Conservation (phyloP, 2,329 filamentous ascomycete species). For the Trichoderma koningiopsis region DNA sequence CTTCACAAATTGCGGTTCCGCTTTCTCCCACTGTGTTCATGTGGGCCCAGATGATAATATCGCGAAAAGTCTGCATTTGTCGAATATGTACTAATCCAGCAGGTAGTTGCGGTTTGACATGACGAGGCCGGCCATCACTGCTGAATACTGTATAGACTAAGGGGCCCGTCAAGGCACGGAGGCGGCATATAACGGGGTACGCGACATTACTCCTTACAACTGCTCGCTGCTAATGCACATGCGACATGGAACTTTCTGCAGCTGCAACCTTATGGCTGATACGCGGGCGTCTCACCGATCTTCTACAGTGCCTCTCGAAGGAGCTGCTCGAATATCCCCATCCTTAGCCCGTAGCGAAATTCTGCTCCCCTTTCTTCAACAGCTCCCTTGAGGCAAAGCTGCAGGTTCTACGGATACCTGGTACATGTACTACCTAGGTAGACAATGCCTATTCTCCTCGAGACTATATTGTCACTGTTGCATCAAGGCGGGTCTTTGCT, state of each 20-base stretch:
- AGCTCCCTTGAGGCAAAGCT: not conserved
- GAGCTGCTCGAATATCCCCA: not conserved
- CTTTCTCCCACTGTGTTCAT: slow-evolving; percentile 8
- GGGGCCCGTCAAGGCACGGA: not conserved
- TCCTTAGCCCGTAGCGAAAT: not conserved
- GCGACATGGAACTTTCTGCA: not conserved
- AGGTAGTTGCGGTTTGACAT: not conserved
- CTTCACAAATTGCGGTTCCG: not conserved
- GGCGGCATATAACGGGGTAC: not conserved
- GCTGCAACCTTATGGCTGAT: not conserved
- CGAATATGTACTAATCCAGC: not conserved
- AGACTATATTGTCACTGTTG: not conserved
- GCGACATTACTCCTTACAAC: not conserved
- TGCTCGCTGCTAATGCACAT: not conserved
- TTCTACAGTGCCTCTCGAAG: not conserved
- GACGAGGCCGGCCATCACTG: not conserved
- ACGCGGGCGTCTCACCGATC: not conserved
- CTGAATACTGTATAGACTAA: not conserved
- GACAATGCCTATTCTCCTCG: not conserved
- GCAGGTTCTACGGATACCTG: not conserved
- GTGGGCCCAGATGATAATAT: slow-evolving; percentile 1
- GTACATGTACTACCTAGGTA: too few relatives aligned
- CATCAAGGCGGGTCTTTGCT: slow-evolving; percentile 10
- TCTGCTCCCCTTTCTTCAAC: not conserved
- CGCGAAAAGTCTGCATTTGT: slow-evolving; percentile 7